A percentile compares a stretch with the other conserved stretches of the same genome.
phyloP scores from a whole-genome alignment of 306 rosid genomes.

The Dalbergia oliveri region DNA sequence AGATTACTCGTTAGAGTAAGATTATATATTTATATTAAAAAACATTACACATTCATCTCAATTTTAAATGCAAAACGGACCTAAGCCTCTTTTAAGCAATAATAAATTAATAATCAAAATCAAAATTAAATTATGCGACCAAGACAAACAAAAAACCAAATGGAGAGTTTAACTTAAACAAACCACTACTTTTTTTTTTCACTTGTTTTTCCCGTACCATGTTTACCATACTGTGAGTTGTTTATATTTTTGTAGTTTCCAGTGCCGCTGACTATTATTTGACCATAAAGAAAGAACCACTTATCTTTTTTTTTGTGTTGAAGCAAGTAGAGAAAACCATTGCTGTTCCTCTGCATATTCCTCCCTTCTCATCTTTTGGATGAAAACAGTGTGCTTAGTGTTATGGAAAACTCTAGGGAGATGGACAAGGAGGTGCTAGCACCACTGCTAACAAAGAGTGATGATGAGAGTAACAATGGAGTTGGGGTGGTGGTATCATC shows the following conservation, averaged over 20 bases:
- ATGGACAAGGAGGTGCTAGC: constrained; percentile 43
- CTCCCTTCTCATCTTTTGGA: not conserved
- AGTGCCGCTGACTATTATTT: not conserved
- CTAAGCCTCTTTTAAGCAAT: not conserved
- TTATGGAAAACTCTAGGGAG: constrained; percentile 36
- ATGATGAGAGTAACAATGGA: constrained; percentile 12
- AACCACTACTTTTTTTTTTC: not conserved
- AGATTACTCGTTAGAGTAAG: too few relatives aligned
- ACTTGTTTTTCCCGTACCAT: not conserved
- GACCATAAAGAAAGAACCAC: not conserved
- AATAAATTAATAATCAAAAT: not conserved
- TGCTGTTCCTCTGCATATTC: not conserved
- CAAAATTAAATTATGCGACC: not conserved
- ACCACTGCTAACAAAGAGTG: constrained; percentile 38
- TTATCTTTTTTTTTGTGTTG: not conserved
- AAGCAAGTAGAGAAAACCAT: not conserved
- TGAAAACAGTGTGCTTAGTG: not conserved
- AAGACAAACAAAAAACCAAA: not conserved
- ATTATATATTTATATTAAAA: too few relatives aligned
- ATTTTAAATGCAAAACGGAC: too few relatives aligned
- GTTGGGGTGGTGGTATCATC: not conserved
- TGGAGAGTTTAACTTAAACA: not conserved
- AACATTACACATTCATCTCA: too few relatives aligned
- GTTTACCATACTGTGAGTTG: not conserved
- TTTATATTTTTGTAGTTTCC: not conserved